Evolutionary conservation across 805 yeast species (phyloP).

Genomic region (Candida xiaguanensis): DNA sequence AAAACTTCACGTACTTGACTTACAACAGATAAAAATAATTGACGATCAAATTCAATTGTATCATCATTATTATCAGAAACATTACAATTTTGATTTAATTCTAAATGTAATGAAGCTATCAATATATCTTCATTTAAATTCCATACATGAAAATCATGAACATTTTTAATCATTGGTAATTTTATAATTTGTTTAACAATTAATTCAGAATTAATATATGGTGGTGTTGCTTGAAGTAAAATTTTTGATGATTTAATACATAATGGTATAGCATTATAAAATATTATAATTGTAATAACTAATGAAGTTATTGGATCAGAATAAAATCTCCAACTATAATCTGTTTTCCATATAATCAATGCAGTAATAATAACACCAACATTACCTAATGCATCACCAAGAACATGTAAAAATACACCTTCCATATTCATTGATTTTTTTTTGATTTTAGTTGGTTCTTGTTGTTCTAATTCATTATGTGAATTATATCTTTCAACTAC

Average conservation of each 20-base stretch:
- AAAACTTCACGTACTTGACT: slow-evolving; percentile 71
- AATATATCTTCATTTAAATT: slow-evolving; percentile 81
- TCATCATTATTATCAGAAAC: slow-evolving; percentile 12
- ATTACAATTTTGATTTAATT: slow-evolving; percentile 36
- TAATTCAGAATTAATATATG: slow-evolving; percentile 69
- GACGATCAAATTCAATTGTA: slow-evolving; percentile 32
- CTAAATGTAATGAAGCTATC: slow-evolving; percentile 88
- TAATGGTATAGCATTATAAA: slow-evolving; percentile 86
- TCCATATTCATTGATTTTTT: slow-evolving; percentile 87
- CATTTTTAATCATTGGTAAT: slow-evolving; percentile 71
- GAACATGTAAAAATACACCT: slow-evolving; percentile 91
- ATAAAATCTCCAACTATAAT: slow-evolving; percentile 81
- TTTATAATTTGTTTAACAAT: slow-evolving; percentile 66
- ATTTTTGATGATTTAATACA: slow-evolving; percentile 85
- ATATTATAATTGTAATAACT: slow-evolving; percentile 81
- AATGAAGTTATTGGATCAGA: slow-evolving; percentile 85
- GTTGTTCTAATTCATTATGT: slow-evolving; percentile 17
- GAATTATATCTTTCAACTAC: slow-evolving; percentile 39
- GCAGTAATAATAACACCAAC: slow-evolving; percentile 91
- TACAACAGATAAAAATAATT: slow-evolving; percentile 61
- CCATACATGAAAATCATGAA: slow-evolving; percentile 97
- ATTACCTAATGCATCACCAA: slow-evolving; percentile 96
- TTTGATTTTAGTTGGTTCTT: slow-evolving; percentile 17
- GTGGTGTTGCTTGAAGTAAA: slow-evolving; percentile 88
- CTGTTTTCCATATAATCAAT: slow-evolving; percentile 88